phyloP scores from a whole-genome alignment of 768 basidiomycete genomes.

The Tricholoma flavovirens region DNA sequence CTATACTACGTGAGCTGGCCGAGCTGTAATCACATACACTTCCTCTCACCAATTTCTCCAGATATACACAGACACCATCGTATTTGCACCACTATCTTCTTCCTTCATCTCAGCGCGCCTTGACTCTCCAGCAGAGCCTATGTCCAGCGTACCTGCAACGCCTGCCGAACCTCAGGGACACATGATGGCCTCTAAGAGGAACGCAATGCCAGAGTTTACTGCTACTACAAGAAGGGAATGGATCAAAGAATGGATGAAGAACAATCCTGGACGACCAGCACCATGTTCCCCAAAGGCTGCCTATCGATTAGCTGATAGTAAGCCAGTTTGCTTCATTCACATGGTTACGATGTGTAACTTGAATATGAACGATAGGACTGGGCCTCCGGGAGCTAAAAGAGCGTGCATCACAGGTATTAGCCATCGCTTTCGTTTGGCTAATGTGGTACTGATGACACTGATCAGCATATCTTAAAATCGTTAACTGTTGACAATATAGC shows the following conservation, averaged over 20 bases:
- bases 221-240: conserved; percentile 49
- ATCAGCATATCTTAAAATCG: conserved; percentile 68
- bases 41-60: conserved; percentile 22
- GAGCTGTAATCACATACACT: neutral
- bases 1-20: conserved; percentile 65
- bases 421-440: neutral
- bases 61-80: conserved; percentile 82
- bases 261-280: conserved; percentile 56
- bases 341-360: neutral
- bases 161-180: conserved; percentile 25
- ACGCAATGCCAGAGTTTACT: conserved; percentile 14
- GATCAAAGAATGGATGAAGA: conserved; percentile 63
- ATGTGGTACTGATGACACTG: neutral
- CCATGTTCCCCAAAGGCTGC: conserved; percentile 80
- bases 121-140: conserved; percentile 20
- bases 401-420: conserved; percentile 50
- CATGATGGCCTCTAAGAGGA: conserved; percentile 14
- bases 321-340: conserved; percentile 19
- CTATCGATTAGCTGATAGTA: conserved; percentile 80
- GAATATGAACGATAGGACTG: conserved; percentile 44
- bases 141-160: conserved; percentile 20
- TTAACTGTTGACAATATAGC: conserved; percentile 78
- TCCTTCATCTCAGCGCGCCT: conserved; percentile 38
- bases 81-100: conserved; percentile 81
- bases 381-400: conserved; percentile 69